Base-by-base conservation (phyloP, 306 rosid genomes). In the Lagenaria siceraria region DNA sequence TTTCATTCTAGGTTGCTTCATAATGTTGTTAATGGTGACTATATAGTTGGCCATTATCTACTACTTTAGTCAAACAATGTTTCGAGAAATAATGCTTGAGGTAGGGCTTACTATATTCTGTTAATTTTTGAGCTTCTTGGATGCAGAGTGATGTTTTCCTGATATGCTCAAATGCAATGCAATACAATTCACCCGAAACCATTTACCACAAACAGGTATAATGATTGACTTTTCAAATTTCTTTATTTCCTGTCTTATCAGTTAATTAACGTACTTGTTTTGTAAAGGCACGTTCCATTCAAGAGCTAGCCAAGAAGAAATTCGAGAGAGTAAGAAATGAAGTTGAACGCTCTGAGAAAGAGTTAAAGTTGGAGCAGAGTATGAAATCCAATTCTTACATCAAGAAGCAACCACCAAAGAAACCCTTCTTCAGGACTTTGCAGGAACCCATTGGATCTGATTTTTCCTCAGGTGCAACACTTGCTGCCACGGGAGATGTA, bases 151-250 rank as follows among this genome's bases (percentile, higher is more conserved):
- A 96, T 69, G 82, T 96, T n/a, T 88, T 88, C 65, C 78, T 96
- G 79, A 90, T 96, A 71, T 96, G 97, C 86, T 88, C 96, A 75
- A 96, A 96, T 68, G 98, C 99, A 77, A 96, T 90, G 98, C 96
- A 90, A 81, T 96, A 92, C 84, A 96, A 96, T 87, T 80, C 96
- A 6, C 75, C 98, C 0, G 99, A 96, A 46, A 96, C 99, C 19
- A 80, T 96, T 85, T 96, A 96, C 89, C 84, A 96, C 81, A 92
- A 90, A 86, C 98, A 96, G 98, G 99, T 96, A 84, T 24, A 49
- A 52, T 59, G 70, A 58, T 76, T 78, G 25, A 19, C 54, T 61
- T 25, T 63, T 81, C 62, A 21, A 59, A 40, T 13, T 77, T 15
- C 40, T 78, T 74, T 71, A 22, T 68, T 75, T 82, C 54, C 35